Conservation (phyloP, 1,139 yeast species). For the Insectozyma bohioensis region DNA sequence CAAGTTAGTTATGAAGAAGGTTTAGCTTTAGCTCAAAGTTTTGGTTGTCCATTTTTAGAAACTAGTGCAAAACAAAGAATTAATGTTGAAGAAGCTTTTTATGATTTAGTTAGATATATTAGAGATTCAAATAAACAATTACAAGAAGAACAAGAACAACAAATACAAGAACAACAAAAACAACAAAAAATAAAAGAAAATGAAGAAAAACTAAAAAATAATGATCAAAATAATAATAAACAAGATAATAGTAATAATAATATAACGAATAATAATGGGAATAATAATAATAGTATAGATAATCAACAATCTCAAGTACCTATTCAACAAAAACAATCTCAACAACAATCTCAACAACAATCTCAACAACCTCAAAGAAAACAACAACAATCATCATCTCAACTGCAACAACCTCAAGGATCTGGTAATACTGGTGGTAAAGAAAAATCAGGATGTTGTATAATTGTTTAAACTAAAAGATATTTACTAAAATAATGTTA, state of each 20-base stretch:
- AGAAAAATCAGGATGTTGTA: constrained; percentile 48
- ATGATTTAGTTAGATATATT: constrained; percentile 66
- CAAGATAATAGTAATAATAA: background rate
- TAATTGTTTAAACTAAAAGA: constrained; percentile 31
- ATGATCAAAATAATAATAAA: background rate
- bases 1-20: constrained; percentile 84
- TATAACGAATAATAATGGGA: background rate
- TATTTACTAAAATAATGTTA: no score
- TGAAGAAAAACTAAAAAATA: no score
- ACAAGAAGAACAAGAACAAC: constrained; percentile 7
- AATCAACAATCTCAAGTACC: no score
- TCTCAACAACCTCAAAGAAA: constrained; percentile 10
- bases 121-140: constrained; percentile 18
- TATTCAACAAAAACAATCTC: constrained; percentile 8
- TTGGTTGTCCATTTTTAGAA: constrained; percentile 81
- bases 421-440: constrained; percentile 25
- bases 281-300: no score
- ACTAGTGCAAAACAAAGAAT: constrained; percentile 92
- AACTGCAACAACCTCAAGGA: constrained; percentile 14
- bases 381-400: constrained; percentile 4
- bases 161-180: constrained; percentile 5
- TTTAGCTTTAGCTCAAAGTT: constrained; percentile 67
- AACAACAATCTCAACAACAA: constrained; percentile 3
- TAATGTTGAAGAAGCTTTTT: constrained; percentile 92
- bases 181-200: no score